A percentile compares a stretch with the other conserved stretches of the same genome.
Evolutionary conservation across 768 basidiomycete genomes (phyloP).

Genomic region (Russula brevipes): DNA sequence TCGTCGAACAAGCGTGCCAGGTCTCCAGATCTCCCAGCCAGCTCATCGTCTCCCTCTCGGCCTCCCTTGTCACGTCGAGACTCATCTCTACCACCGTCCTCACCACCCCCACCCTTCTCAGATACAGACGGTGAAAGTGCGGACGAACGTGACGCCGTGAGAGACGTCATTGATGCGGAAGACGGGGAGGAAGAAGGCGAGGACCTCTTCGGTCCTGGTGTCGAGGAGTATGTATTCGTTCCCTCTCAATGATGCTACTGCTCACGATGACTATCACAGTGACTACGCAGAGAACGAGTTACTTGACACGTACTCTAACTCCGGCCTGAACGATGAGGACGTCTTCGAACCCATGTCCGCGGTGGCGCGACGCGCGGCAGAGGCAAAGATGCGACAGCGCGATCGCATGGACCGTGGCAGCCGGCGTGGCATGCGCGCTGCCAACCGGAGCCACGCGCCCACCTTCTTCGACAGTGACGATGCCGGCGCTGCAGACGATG

Average conservation of each 20-base stretch:
- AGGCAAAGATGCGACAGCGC: constrained; percentile 80
- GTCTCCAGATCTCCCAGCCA: constrained; percentile 23
- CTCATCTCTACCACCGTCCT: constrained; percentile 67
- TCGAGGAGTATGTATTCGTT: constrained; percentile 54
- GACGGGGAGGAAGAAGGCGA: constrained; percentile 87
- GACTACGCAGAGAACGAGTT: constrained; percentile 83
- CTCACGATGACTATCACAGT: constrained; percentile 34
- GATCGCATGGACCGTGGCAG: constrained; percentile 71
- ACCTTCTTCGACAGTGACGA: constrained; percentile 85
- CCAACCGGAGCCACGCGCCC: constrained; percentile 74
- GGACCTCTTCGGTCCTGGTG: constrained; percentile 82
- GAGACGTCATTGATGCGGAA: constrained; percentile 60
- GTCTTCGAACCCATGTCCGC: constrained; percentile 63
- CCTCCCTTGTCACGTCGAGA: constrained; percentile 44
- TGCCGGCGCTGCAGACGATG: constrained; percentile 63
- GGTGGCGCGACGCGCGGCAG: constrained; percentile 72
- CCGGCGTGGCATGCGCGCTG: constrained; percentile 65
- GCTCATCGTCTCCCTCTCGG: constrained; percentile 41
- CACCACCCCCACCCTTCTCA: constrained; percentile 75
- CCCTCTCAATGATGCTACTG: constrained; percentile 1
- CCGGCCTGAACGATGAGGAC: constrained; percentile 79
- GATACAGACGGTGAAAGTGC: constrained; percentile 75
- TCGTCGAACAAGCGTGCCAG: constrained; percentile 26
- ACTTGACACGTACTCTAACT: constrained; percentile 84
- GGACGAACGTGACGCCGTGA: constrained; percentile 63